A percentile compares a stretch with the other conserved stretches of the same genome.
Evolutionary conservation across 495 filamentous ascomycete genomes (phyloP).

Genomic region (Neurospora hispaniola): DNA sequence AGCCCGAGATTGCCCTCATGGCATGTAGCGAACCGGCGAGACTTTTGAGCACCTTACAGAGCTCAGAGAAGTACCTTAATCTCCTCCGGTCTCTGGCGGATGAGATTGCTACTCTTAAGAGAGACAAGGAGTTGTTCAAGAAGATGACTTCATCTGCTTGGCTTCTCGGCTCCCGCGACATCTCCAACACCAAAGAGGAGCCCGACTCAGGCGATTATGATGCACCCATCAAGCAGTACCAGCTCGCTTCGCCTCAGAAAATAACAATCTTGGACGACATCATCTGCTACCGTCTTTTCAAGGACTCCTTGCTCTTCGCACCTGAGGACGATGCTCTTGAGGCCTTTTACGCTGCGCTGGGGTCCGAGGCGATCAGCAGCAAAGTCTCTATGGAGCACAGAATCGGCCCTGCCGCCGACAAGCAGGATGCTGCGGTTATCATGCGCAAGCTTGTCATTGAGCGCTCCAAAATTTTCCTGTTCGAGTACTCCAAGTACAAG

Average conservation of each 20-base stretch:
- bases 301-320: slow-evolving; percentile 64
- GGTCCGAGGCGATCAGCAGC: slow-evolving; percentile 45
- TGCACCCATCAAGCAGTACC: slow-evolving; percentile 62
- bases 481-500: slow-evolving; percentile 49
- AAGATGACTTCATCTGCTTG: slow-evolving; percentile 68
- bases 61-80: slow-evolving; percentile 72
- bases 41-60: slow-evolving; percentile 65
- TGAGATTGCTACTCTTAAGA: slow-evolving; percentile 54
- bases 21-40: slow-evolving; percentile 69
- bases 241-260: slow-evolving; percentile 54
- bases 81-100: slow-evolving; percentile 70
- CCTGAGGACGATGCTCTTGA: slow-evolving; percentile 84
- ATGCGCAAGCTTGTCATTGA: slow-evolving; percentile 74
- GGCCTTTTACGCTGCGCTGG: slow-evolving; percentile 63
- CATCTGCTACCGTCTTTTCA: slow-evolving; percentile 74
- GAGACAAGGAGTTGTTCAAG: slow-evolving; percentile 63
- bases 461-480: slow-evolving; percentile 74
- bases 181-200: slow-evolving; percentile 57
- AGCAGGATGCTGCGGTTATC: slow-evolving; percentile 40
- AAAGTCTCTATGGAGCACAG: slow-evolving; percentile 51
- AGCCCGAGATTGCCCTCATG: slow-evolving; percentile 67
- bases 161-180: slow-evolving; percentile 70
- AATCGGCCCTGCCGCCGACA: slow-evolving; percentile 37
- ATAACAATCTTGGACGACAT: slow-evolving; percentile 82
- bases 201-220: not conserved